Conservation (phyloP, 139 green algal species). For the Pseudopediastrum boryanum region DNA sequence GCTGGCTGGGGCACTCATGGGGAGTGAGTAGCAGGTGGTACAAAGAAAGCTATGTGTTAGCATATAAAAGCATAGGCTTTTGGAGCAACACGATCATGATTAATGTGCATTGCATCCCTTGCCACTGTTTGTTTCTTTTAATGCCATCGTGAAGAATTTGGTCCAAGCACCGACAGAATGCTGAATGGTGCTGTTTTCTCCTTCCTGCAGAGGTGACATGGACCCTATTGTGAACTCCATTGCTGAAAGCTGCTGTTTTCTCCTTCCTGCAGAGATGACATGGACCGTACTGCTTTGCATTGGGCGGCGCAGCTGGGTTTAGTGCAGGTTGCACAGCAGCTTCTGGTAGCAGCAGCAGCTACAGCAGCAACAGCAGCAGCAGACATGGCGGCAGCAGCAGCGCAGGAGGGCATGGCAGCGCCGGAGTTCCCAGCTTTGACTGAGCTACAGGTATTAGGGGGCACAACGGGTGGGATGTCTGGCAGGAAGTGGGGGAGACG, state of each 20-base stretch:
- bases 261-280: conserved; percentile 72
- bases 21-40: no score
- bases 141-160: no score
- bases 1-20: no score
- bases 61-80: no score
- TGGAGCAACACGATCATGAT: no score
- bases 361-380: conserved; percentile 25
- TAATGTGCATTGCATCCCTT: no score
- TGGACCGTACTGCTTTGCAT: conserved; percentile 76
- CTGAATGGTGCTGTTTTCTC: no score
- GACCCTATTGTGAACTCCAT: conserved; percentile 70
- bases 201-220: conserved; percentile 71
- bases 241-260: no score
- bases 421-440: conserved; percentile 16
- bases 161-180: no score
- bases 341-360: conserved; percentile 44
- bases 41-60: no score
- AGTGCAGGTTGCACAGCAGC: not conserved
- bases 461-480: not conserved
- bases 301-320: conserved; percentile 73
- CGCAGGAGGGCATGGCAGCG: conserved; percentile 4
- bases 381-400: conserved; percentile 29
- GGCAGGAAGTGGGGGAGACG: conserved; percentile 15
- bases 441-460: conserved; percentile 24
- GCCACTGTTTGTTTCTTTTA: no score